A percentile compares a stretch with the other conserved stretches of the same genome.
phyloP scores from a whole-genome alignment of 192 early-diverging fungal species.

The Coemansia sp. region DNA sequence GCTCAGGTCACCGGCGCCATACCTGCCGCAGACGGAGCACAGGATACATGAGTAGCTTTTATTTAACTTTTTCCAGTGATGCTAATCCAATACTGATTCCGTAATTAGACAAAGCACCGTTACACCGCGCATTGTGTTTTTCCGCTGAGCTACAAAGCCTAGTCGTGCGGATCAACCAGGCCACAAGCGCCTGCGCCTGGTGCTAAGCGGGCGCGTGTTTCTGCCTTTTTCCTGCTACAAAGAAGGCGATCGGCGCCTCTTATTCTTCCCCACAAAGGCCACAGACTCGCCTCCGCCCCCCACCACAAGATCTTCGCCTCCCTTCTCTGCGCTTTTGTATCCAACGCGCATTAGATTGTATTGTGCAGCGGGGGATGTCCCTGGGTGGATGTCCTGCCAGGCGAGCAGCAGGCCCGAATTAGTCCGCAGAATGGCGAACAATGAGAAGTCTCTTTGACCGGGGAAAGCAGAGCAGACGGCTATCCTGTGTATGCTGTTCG shows the following conservation, averaged over 20 bases:
- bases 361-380: neutral
- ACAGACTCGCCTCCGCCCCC: no score
- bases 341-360: slow-evolving; percentile 6
- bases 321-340: slow-evolving; percentile 3
- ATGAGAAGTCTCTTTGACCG: neutral
- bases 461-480: neutral
- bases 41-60: neutral
- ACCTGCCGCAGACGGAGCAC: slow-evolving; percentile 1
- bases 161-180: no score
- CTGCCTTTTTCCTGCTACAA: neutral
- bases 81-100: neutral
- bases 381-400: neutral
- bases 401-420: neutral
- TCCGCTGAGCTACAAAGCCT: neutral
- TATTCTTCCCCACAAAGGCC: neutral
- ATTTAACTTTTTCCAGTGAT: neutral
- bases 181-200: no score
- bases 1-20: slow-evolving; percentile 7
- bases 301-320: neutral
- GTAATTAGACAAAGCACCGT: neutral
- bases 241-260: neutral
- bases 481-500: neutral
- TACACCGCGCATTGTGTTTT: neutral
- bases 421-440: neutral
- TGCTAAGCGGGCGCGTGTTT: no score